These are phyloP conservation scores for cucumber (Cucumis sativus) DNA, from an alignment of 306 rosid genomes.

Conservation along the genomic window Cucumber_9930_V3 NC_026659.2:23035001-23035500, in stretches of 20 bases:
- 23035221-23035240: not conserved
- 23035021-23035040: not conserved
- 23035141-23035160: constrained; percentile 92
- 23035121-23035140: constrained; percentile 89
- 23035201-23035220: not conserved
- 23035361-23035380: constrained; percentile 89
- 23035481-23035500: constrained; percentile 81
- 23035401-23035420: constrained; percentile 34
- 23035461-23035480: constrained; percentile 50
- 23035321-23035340: not conserved
- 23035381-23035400: constrained; percentile 53
- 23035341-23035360: constrained; percentile 74
- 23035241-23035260: not conserved
- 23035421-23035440: constrained; percentile 45
- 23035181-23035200: not conserved
- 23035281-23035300: not conserved
- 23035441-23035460: constrained; percentile 28
- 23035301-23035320: not conserved
- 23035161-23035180: not conserved
- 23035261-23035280: not conserved
- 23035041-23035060: constrained; percentile 58
- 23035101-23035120: constrained; percentile 99
- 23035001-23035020: not conserved
- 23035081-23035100: constrained; percentile 76
- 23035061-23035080: constrained; percentile 90